A percentile compares a stretch with the other conserved stretches of the same genome.
phyloP scores from a whole-genome alignment of 2,329 filamentous ascomycete species.

The Byssochlamys sp. region DNA sequence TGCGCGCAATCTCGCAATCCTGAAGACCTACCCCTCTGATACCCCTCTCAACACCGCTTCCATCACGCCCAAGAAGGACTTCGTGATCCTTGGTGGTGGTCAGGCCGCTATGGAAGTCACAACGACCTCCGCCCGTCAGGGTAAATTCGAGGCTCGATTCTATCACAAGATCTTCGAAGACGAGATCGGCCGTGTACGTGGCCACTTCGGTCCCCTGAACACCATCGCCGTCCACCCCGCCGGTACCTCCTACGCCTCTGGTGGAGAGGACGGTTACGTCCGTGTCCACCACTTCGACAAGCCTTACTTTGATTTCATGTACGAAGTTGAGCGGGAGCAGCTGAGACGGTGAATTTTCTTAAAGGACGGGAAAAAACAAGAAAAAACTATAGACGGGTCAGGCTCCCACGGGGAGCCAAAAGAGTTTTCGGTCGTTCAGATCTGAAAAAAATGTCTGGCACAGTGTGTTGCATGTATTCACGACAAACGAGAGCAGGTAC shows the following conservation, averaged over 20 bases:
- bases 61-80: slow-evolving; percentile 93
- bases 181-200: slow-evolving; percentile 91
- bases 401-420: neutral
- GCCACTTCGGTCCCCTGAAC: slow-evolving; percentile 94
- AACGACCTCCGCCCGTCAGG: slow-evolving; percentile 82
- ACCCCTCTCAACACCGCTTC: slow-evolving; percentile 92
- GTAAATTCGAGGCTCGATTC: slow-evolving; percentile 98
- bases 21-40: slow-evolving; percentile 87
- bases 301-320: slow-evolving; percentile 95
- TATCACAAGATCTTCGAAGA: slow-evolving; percentile 99
- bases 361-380: slow-evolving; percentile 12
- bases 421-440: neutral
- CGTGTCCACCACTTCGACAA: slow-evolving; percentile 98
- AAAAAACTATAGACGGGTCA: neutral
- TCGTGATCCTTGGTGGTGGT: slow-evolving; percentile 92
- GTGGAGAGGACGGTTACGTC: slow-evolving; percentile 96
- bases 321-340: slow-evolving; percentile 89
- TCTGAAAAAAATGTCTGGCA: neutral
- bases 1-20: slow-evolving; percentile 72
- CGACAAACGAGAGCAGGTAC: neutral
- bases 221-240: slow-evolving; percentile 88
- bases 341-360: slow-evolving; percentile 30
- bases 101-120: slow-evolving; percentile 99
- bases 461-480: neutral
- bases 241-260: slow-evolving; percentile 85